Evolutionary conservation across 371 early-diverging fungal species (phyloP).

Genomic region (Mucor circinelloides): DNA sequence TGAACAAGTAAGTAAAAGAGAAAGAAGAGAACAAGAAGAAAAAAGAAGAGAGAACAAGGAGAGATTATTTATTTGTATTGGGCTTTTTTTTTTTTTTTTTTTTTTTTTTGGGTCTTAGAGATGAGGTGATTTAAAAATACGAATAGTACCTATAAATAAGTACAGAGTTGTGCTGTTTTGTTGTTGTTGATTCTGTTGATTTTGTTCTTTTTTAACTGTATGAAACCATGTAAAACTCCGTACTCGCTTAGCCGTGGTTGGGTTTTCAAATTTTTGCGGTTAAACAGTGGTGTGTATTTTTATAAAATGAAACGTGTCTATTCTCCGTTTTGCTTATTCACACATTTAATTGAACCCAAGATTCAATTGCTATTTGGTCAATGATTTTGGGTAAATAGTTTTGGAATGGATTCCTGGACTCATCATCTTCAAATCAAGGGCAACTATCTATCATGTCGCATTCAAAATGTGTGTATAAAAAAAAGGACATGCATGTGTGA

Average conservation of each 20-base stretch:
- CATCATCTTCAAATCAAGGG: background rate
- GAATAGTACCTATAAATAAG: background rate
- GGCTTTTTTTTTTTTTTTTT: background rate
- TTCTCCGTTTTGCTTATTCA: background rate
- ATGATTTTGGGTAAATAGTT: background rate
- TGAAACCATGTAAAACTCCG: slow-evolving; percentile 10
- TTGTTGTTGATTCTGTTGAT: background rate
- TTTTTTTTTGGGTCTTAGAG: background rate
- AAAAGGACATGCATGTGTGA: background rate
- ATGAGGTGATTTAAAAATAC: slow-evolving; percentile 9
- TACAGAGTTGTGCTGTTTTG: no score
- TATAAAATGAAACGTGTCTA: background rate
- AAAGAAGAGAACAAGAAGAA: background rate
- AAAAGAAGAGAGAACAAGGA: background rate
- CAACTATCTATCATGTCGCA: background rate
- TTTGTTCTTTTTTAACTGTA: background rate
- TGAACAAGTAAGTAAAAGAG: background rate
- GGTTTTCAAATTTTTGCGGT: background rate
- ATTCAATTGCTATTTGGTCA: background rate
- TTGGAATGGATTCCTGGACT: background rate
- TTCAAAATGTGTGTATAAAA: background rate
- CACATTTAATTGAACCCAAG: background rate
- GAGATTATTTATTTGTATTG: background rate
- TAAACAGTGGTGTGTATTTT: background rate
- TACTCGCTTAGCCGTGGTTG: slow-evolving; percentile 10